These are phyloP conservation scores for Trypanosoma theileri DNA, from an alignment of 208 protist genomes.

Conservation along the genomic window DNA sequence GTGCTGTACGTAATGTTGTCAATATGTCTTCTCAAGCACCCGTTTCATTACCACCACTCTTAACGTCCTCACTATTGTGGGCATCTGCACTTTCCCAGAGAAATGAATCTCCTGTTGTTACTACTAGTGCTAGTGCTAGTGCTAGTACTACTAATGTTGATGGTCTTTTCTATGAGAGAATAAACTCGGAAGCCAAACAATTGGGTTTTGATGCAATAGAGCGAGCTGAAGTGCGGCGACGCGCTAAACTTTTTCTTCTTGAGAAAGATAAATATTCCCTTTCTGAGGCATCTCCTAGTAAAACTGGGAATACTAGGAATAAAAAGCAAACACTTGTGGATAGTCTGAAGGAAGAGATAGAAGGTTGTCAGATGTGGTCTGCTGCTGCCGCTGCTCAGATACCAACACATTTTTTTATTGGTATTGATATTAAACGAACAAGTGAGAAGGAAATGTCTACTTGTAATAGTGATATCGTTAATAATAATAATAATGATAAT, in stretches of 20 bases:
- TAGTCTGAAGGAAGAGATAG: conserved; percentile 23
- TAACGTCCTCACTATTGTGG: too few relatives aligned
- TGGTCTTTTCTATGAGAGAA: not conserved
- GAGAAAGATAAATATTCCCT: too few relatives aligned
- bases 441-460: not conserved
- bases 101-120: too few relatives aligned
- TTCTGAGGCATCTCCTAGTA: not conserved
- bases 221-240: conserved; percentile 26
- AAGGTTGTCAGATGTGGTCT: conserved; percentile 15
- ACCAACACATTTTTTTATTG: not conserved
- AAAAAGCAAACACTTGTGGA: not conserved
- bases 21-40: too few relatives aligned
- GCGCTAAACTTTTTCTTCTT: not conserved
- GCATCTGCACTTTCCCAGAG: too few relatives aligned
- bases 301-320: not conserved
- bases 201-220: conserved; percentile 20
- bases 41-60: too few relatives aligned
- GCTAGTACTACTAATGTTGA: not conserved
- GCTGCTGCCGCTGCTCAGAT: not conserved
- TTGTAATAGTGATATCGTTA: not conserved
- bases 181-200: conserved; percentile 20
- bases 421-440: not conserved
- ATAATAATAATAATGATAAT: not conserved
- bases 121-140: not conserved
- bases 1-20: too few relatives aligned